phyloP scores from a whole-genome alignment of 352 stramenopile species.

The Globisporangium alternatum region DNA sequence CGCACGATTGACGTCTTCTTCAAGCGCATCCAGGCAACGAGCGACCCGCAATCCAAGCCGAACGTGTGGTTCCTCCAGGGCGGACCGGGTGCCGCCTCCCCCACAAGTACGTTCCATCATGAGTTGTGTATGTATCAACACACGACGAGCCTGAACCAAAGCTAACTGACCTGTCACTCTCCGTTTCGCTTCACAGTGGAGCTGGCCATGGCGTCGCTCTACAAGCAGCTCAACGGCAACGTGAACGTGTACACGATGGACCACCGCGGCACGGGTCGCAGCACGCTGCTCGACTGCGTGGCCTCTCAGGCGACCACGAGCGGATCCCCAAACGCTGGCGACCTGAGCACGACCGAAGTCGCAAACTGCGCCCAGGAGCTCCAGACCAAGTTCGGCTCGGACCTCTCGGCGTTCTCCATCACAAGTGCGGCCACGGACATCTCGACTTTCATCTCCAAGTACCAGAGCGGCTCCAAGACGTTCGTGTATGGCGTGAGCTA shows the following conservation, averaged over 20 bases:
- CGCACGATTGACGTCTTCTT: conserved; percentile 24
- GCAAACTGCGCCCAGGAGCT: conserved; percentile 35
- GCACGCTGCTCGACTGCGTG: conserved; percentile 36
- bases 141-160: conserved; percentile 4
- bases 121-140: neutral
- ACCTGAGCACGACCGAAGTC: conserved; percentile 25
- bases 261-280: conserved; percentile 46
- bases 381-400: conserved; percentile 27
- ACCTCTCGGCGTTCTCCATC: conserved; percentile 30
- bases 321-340: conserved; percentile 24
- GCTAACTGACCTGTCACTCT: no score
- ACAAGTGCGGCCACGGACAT: conserved; percentile 41
- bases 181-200: conserved; percentile 40
- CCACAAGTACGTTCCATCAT: conserved; percentile 27
- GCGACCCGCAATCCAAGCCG: conserved; percentile 5
- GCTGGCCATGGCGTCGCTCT: conserved; percentile 26
- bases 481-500: conserved; percentile 22
- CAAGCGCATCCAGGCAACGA: conserved; percentile 28
- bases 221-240: conserved; percentile 21
- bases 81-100: conserved; percentile 33
- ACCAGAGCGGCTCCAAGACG: conserved; percentile 10
- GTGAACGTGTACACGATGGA: conserved; percentile 64
- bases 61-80: conserved; percentile 53
- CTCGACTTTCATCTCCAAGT: conserved; percentile 25
- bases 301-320: conserved; percentile 31